A percentile compares a stretch with the other conserved stretches of the same genome.
Conservation (phyloP, 192 early-diverging fungal genomes). For the Coemansia sp. region DNA sequence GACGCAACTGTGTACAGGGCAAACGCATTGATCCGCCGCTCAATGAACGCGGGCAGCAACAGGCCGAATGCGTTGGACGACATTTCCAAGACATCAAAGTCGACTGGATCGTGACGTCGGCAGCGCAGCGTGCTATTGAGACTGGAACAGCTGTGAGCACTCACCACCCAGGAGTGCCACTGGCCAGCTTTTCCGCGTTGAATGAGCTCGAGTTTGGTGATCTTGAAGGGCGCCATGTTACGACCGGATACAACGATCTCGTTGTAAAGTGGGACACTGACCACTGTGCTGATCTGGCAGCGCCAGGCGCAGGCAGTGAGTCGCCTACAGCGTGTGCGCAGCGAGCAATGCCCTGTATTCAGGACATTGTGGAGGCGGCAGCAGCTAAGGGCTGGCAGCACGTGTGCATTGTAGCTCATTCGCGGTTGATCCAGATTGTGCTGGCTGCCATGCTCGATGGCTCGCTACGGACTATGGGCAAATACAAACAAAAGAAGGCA, state of each 20-base stretch:
- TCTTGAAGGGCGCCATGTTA: constrained; percentile 39
- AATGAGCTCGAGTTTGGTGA: constrained; percentile 46
- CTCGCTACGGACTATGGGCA: constrained; percentile 28
- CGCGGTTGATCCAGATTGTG: constrained; percentile 45
- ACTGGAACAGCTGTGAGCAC: constrained; percentile 28
- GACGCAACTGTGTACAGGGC: constrained; percentile 45
- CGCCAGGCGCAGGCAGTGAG: constrained; percentile 28
- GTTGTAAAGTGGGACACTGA: constrained; percentile 27
- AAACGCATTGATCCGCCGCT: constrained; percentile 47
- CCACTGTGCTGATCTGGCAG: constrained; percentile 7
- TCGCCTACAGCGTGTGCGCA: constrained; percentile 25
- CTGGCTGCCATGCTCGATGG: constrained; percentile 34
- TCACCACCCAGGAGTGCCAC: constrained; percentile 22
- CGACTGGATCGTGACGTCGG: constrained; percentile 46
- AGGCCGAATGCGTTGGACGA: constrained; percentile 32
- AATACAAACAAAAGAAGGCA: constrained; percentile 41
- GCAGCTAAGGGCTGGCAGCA: constrained; percentile 10
- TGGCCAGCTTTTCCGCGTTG: constrained; percentile 18
- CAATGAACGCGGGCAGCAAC: constrained; percentile 38
- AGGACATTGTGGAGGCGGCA: constrained; percentile 20
- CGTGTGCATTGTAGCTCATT: constrained; percentile 36
- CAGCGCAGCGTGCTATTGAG: constrained; percentile 32
- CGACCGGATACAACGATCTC: constrained; percentile 39
- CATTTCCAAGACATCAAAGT: constrained; percentile 28
- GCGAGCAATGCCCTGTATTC: constrained; percentile 28